Evolutionary conservation across 495 filamentous ascomycete species (phyloP), one percentile per base, ranked within the genome.

Genomic region (Hypoxylon perforatum): DNA sequence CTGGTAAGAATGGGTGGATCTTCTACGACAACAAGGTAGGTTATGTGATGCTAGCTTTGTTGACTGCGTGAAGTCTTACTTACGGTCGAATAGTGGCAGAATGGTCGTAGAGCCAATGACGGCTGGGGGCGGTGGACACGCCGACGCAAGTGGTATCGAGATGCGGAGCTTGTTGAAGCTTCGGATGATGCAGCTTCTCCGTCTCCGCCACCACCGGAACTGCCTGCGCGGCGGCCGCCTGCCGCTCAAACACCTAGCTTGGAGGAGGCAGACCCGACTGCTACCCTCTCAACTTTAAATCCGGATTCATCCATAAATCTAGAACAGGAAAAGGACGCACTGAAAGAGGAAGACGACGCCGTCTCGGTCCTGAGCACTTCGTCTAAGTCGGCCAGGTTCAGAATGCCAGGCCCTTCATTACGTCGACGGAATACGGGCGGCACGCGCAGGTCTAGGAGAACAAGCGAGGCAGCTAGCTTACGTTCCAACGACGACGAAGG

Each of bases 21-120:
- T 99, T 95, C 77, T 97, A 97, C 77, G 95, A 99, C 75, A 98
- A 94, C 76, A 97, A 97, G 88, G 93, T 94, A 76, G 18, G 81
- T 74, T 38, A 57, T 23, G 57, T 33, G 14, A 14, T 36, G 35
- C 3, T 12, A 30, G 42, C 9, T 25, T n/a, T 7, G 21, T 19
- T 12, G 17, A 15, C 35, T 47, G 1, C 4, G 11, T 2, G n/a
- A 18, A 7, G 19, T 38, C 57, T 71, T 63, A 57, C 51, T 73
- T 41, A 49, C 42, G 17, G 8, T 15, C 17, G 23, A 21, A 22
- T 39, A 97, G 92, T 99, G 95, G 95, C 89, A 92, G 73, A 92
- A 96, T 69, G 94, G 93, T 23, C 90, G 91, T 14, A 86, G 94
- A 44, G 93, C 91, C 8, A 87, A 89, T 72, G 95, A 98, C 64